These are phyloP conservation scores for Pholiota molesta DNA, from an alignment of 768 basidiomycete species.

Conservation along the genomic window DNA sequence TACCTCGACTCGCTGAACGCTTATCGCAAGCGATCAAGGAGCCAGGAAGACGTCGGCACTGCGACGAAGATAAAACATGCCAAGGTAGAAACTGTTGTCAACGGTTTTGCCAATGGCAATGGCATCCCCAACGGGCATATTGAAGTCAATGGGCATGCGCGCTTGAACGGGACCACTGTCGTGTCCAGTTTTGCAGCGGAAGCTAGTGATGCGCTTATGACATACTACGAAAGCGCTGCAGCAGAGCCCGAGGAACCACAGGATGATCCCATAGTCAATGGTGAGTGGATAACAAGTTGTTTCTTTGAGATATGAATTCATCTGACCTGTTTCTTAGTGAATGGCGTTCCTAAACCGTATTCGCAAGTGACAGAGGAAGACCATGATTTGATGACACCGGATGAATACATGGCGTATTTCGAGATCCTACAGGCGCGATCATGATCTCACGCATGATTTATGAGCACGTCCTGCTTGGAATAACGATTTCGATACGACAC, in stretches of 20 bases:
- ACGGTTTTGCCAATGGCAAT: conserved; percentile 20
- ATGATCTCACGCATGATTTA: conserved; percentile 15
- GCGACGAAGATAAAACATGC: conserved; percentile 49
- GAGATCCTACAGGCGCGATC: conserved; percentile 61
- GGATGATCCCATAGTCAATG: conserved; percentile 72
- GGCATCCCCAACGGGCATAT: conserved; percentile 14
- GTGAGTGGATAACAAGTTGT: conserved; percentile 38
- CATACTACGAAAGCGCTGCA: conserved; percentile 24
- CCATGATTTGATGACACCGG: conserved; percentile 90
- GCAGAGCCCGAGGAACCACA: conserved; percentile 21
- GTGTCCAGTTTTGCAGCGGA: conserved; percentile 7
- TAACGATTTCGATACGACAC: not conserved
- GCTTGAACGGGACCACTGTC: conserved; percentile 18
- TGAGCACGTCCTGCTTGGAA: not conserved
- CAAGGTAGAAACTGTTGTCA: conserved; percentile 27
- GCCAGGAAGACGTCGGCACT: conserved; percentile 56
- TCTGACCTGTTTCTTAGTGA: conserved; percentile 49
- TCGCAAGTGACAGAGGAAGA: conserved; percentile 90
- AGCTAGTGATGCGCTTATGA: conserved; percentile 23
- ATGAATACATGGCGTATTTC: conserved; percentile 86
- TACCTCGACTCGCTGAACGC: conserved; percentile 73
- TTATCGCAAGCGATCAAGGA: conserved; percentile 74
- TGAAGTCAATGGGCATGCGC: conserved; percentile 18
- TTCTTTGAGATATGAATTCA: too few species aligned
- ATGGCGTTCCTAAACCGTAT: conserved; percentile 72